Percentiles rank a stretch among this genome's conserved stretches.
These are phyloP conservation scores for Suhomyces terraborum DNA, from an alignment of 1,139 yeast genomes.

Conservation along the genomic window DNA sequence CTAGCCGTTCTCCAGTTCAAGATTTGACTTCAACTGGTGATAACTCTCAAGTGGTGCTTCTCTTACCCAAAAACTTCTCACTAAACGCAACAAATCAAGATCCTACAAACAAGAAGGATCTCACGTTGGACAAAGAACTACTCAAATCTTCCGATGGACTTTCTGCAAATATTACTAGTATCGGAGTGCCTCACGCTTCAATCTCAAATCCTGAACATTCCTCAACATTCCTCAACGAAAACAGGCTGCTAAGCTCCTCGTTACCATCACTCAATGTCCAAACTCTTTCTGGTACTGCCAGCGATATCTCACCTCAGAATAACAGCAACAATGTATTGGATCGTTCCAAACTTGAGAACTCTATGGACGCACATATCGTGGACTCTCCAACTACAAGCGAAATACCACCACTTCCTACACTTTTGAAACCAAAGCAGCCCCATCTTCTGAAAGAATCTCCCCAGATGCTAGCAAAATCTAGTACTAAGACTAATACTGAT, in stretches of 20 bases:
- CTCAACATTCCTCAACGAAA: neutral
- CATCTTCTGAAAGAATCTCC: neutral
- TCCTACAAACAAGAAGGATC: conserved; percentile 23
- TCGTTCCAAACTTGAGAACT: neutral
- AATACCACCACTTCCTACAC: conserved; percentile 1
- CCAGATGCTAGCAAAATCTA: neutral
- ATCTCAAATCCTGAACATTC: conserved; percentile 7
- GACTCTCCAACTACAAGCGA: conserved; percentile 7
- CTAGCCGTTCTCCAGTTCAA: neutral
- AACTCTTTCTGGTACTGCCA: neutral
- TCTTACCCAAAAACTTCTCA: conserved; percentile 50
- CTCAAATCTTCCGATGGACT: conserved; percentile 11
- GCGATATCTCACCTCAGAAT: neutral
- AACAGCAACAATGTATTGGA: neutral
- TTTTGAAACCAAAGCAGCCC: neutral
- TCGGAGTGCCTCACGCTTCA: conserved; percentile 20
- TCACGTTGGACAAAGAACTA: conserved; percentile 33
- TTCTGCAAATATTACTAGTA: conserved; percentile 24
- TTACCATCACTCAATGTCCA: conserved; percentile 1
- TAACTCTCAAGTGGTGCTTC: conserved; percentile 41
- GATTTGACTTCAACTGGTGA: conserved; percentile 6
- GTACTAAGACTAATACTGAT: conserved; percentile 36
- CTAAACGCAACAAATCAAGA: conserved; percentile 24
- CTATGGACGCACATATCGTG: conserved; percentile 11
- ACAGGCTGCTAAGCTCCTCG: neutral